Conservation (phyloP, 148 eudicot species). For the Suaeda aralocaspica region DNA sequence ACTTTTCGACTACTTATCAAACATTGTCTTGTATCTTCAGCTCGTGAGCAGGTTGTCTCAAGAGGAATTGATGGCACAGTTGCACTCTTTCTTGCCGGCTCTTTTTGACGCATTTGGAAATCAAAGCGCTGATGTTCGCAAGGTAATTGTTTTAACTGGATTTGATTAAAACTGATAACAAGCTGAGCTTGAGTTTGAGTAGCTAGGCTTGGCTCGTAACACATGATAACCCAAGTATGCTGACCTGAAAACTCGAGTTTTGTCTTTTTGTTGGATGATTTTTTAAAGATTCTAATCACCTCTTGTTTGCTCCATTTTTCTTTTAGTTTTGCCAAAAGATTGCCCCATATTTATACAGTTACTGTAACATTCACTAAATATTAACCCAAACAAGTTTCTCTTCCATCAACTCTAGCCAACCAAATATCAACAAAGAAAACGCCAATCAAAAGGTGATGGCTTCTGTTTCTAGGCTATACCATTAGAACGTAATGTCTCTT, state of each 20-base stretch:
- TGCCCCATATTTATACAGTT: too few relatives aligned
- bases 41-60: slow-evolving; percentile 84
- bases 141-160: slow-evolving; percentile 40
- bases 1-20: background rate
- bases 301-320: too few relatives aligned
- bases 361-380: too few relatives aligned
- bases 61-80: slow-evolving; percentile 77
- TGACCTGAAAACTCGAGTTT: background rate
- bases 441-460: too few relatives aligned
- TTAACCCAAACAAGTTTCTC: too few relatives aligned
- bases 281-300: too few relatives aligned
- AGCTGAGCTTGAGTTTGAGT: background rate
- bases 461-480: too few relatives aligned
- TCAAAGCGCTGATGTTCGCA: slow-evolving; percentile 98
- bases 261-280: too few relatives aligned
- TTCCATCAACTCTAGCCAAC: too few relatives aligned
- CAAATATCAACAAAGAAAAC: too few relatives aligned
- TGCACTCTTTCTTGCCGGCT: slow-evolving; percentile 87
- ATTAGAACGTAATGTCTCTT: too few relatives aligned
- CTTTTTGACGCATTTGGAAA: slow-evolving; percentile 95
- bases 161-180: background rate
- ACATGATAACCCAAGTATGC: background rate
- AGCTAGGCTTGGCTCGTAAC: background rate
- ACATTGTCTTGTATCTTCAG: slow-evolving; percentile 35
- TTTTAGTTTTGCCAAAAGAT: too few relatives aligned